A percentile compares a stretch with the other conserved stretches of the same genome.
Conservation (phyloP, 2,329 filamentous ascomycete genomes). For the Pseudomassariella vexata region DNA sequence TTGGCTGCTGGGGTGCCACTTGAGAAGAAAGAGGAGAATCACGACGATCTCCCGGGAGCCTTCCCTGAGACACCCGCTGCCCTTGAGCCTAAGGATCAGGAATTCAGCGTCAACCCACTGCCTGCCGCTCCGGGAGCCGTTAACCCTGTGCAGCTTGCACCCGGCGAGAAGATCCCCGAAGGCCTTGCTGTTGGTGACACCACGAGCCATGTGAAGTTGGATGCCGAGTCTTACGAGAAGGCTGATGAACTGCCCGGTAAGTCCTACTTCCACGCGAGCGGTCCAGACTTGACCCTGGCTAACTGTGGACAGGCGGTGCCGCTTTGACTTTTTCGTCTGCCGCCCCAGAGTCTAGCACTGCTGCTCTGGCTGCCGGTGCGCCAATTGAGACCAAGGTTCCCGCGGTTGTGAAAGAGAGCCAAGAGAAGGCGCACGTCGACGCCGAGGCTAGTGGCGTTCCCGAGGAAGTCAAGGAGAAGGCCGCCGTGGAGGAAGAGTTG, state of each 20-base stretch:
- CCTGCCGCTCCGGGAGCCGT: constrained; percentile 58
- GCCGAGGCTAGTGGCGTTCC: constrained; percentile 65
- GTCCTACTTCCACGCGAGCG: constrained; percentile 20
- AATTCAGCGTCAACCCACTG: constrained; percentile 54
- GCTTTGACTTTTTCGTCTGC: constrained; percentile 24
- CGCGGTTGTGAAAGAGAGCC: constrained; percentile 64
- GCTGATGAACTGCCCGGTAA: constrained; percentile 56
- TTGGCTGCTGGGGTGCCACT: constrained; percentile 62
- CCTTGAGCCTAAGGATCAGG: constrained; percentile 45
- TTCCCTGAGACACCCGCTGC: constrained; percentile 67
- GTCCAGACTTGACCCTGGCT: not conserved
- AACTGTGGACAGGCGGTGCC: constrained; percentile 1
- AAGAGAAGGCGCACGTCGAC: constrained; percentile 55
- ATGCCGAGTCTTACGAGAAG: constrained; percentile 83
- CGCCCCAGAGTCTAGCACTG: constrained; percentile 37
- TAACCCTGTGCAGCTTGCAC: constrained; percentile 74
- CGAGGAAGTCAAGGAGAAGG: constrained; percentile 66
- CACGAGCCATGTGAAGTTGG: constrained; percentile 67
- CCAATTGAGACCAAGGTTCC: constrained; percentile 46
- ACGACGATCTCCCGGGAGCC: constrained; percentile 54
- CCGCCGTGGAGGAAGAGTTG: constrained; percentile 64
- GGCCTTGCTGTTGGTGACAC: constrained; percentile 61
- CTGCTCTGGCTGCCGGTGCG: constrained; percentile 34
- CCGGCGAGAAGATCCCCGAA: constrained; percentile 77
- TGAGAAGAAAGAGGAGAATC: constrained; percentile 25